These are phyloP conservation scores for Camelina neglecta DNA, from an alignment of 345 rosid genomes.

Conservation along the genomic window DNA sequence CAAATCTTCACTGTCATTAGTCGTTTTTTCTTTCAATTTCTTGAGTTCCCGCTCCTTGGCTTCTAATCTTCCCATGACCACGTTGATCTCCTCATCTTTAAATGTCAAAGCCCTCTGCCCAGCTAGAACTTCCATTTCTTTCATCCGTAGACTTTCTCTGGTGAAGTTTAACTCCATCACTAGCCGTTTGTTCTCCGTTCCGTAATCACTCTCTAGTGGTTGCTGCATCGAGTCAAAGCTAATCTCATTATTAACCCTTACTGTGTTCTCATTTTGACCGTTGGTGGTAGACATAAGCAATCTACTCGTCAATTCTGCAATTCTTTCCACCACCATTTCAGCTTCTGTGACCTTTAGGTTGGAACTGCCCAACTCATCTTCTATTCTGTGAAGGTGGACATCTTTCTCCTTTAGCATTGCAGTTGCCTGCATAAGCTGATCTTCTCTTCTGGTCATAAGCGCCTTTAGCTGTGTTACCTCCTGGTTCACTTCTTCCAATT, in stretches of 20 bases:
- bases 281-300: slow-evolving; percentile 55
- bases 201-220: slow-evolving; percentile 47
- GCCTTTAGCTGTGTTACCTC: slow-evolving; percentile 66
- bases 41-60: slow-evolving; percentile 59
- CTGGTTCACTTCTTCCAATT: slow-evolving; percentile 61
- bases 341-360: slow-evolving; percentile 67
- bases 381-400: slow-evolving; percentile 54
- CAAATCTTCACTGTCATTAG: slow-evolving; percentile 64
- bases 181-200: slow-evolving; percentile 59
- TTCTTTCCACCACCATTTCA: slow-evolving; percentile 63
- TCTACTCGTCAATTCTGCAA: slow-evolving; percentile 64
- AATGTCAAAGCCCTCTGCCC: slow-evolving; percentile 60
- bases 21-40: slow-evolving; percentile 64
- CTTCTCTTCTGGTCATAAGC: slow-evolving; percentile 62
- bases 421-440: slow-evolving; percentile 63
- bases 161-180: slow-evolving; percentile 66
- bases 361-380: slow-evolving; percentile 60
- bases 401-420: slow-evolving; percentile 73
- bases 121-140: slow-evolving; percentile 73
- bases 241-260: slow-evolving; percentile 30
- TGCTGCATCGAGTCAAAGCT: slow-evolving; percentile 45
- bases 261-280: slow-evolving; percentile 38
- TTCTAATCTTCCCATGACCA: slow-evolving; percentile 54
- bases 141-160: slow-evolving; percentile 60
- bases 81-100: slow-evolving; percentile 69